phyloP scores from a whole-genome alignment of 2,329 filamentous ascomycete species.

The Colletotrichum sp. region DNA sequence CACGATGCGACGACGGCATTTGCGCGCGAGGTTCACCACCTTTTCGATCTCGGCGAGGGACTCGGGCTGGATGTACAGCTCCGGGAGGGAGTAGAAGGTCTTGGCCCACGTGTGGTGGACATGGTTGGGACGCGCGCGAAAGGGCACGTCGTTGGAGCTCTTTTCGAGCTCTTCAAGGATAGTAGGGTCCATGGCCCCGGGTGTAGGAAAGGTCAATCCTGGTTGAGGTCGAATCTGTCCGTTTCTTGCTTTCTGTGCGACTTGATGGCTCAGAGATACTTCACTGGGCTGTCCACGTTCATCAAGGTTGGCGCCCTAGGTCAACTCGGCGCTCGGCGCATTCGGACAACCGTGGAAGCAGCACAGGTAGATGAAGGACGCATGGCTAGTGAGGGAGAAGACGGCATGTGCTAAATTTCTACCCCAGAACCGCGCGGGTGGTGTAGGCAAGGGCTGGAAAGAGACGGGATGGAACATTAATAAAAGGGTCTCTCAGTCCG shows the following conservation, averaged over 20 bases:
- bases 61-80: slow-evolving; percentile 88
- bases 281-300: not conserved
- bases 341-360: not conserved
- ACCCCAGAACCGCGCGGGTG: not conserved
- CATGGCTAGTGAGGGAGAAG: not conserved
- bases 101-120: slow-evolving; percentile 92
- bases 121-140: slow-evolving; percentile 76
- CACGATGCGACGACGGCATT: slow-evolving; percentile 80
- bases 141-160: slow-evolving; percentile 60
- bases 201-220: not conserved
- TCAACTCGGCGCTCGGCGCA: not conserved
- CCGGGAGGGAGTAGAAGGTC: slow-evolving; percentile 87
- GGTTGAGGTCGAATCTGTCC: not conserved
- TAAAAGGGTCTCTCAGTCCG: not conserved
- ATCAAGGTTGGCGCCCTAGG: not conserved
- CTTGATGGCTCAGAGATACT: not conserved
- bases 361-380: not conserved
- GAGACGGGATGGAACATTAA: not conserved
- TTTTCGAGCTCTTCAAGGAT: slow-evolving; percentile 36
- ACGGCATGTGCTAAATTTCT: not conserved
- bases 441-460: not conserved
- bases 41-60: slow-evolving; percentile 84
- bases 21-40: slow-evolving; percentile 78
- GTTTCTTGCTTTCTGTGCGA: not conserved
- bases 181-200: slow-evolving; percentile 39